Percentiles rank a stretch among this genome's conserved stretches.
Evolutionary conservation across 164 flowering plant genomes (phyloP).

Genomic region (Umbellularia californica): DNA sequence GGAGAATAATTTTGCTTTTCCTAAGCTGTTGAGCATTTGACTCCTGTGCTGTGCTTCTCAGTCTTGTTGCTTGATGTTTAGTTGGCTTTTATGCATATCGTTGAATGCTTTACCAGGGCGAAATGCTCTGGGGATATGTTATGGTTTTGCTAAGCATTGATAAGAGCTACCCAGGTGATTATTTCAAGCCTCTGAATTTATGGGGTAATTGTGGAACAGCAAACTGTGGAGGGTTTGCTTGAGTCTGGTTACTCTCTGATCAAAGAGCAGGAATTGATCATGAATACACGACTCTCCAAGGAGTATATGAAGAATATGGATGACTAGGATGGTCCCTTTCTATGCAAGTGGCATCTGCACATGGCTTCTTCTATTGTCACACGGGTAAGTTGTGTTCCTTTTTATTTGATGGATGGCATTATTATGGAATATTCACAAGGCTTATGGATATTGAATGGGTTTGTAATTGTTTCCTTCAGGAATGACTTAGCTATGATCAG

Average conservation of each 20-base stretch:
- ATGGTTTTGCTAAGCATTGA: not conserved
- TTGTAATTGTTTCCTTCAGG: no score
- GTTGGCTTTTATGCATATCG: not conserved
- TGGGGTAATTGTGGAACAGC: conserved; percentile 41
- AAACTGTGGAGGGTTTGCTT: conserved; percentile 81
- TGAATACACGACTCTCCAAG: conserved; percentile 72
- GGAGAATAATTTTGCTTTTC: not conserved
- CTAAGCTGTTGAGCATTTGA: not conserved
- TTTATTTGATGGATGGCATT: no score
- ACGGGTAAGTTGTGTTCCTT: no score
- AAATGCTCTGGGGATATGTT: not conserved
- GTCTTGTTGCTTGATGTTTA: not conserved
- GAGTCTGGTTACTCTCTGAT: conserved; percentile 82
- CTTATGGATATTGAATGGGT: no score
- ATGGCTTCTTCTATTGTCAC: no score
- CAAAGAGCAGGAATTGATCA: conserved; percentile 68
- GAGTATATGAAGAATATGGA: conserved; percentile 93
- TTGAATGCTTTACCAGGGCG: not conserved
- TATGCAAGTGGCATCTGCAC: not conserved
- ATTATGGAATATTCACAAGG: no score
- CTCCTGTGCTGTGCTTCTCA: not conserved
- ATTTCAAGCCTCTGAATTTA: not conserved
- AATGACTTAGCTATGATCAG: no score
- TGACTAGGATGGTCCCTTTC: conserved; percentile 21
- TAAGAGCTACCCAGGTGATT: not conserved